phyloP scores from a whole-genome alignment of 2,329 filamentous ascomycete genomes.

The Cordyceps cateniannulata region DNA sequence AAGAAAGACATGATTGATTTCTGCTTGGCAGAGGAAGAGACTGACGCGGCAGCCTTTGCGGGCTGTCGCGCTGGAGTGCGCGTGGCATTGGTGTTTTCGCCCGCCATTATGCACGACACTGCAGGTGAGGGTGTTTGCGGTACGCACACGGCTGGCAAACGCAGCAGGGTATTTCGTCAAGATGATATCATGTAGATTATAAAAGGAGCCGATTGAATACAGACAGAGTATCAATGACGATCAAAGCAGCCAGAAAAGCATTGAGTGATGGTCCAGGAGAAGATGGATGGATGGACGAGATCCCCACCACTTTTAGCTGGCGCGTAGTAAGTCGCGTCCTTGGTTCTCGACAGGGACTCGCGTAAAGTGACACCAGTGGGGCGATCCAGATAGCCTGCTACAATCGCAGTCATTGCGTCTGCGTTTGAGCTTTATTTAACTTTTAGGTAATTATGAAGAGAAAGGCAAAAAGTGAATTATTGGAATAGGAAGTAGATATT shows the following conservation, averaged over 20 bases:
- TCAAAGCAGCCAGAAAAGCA: background rate
- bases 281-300: background rate
- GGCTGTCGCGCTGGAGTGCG: slow-evolving; percentile 28
- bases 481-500: too few relatives aligned
- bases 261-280: background rate
- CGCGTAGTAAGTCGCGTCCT: slow-evolving; percentile 7
- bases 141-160: background rate
- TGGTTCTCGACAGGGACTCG: slow-evolving; percentile 7
- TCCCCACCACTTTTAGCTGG: slow-evolving; percentile 3
- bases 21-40: slow-evolving; percentile 32
- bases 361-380: slow-evolving; percentile 6
- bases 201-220: background rate
- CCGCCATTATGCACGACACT: slow-evolving; percentile 22
- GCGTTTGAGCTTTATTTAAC: too few relatives aligned
- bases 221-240: background rate
- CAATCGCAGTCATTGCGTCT: background rate
- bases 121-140: slow-evolving; percentile 4
- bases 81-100: slow-evolving; percentile 22
- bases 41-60: slow-evolving; percentile 20
- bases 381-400: background rate
- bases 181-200: background rate
- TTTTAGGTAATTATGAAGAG: too few relatives aligned
- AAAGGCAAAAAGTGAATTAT: too few relatives aligned
- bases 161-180: background rate
- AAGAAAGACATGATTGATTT: slow-evolving; percentile 40